These are phyloP conservation scores for Populus hybrid DNA, from an alignment of 441 rosid species.

Conservation along the genomic window DNA sequence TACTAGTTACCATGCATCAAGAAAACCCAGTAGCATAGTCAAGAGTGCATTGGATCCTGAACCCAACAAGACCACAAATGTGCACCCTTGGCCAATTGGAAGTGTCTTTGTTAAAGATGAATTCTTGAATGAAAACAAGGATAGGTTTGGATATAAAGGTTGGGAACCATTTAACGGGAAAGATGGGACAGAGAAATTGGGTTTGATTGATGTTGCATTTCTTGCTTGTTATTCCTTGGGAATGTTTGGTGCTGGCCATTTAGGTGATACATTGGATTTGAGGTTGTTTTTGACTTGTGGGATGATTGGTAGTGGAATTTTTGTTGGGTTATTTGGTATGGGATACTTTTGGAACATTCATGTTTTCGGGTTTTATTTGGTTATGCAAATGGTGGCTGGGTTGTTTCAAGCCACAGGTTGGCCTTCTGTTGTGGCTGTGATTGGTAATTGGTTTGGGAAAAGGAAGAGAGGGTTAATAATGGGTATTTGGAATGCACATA, in stretches of 20 bases:
- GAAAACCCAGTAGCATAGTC: conserved; percentile 90
- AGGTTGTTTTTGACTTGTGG: conserved; percentile 73
- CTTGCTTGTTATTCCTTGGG: conserved; percentile 86
- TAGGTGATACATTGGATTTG: conserved; percentile 84
- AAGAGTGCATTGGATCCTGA: conserved; percentile 72
- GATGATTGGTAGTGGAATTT: conserved; percentile 89
- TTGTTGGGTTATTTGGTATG: conserved; percentile 87
- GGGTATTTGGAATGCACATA: conserved; percentile 98
- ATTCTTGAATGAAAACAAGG: background rate
- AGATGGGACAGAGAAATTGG: conserved; percentile 64
- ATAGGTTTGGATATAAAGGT: conserved; percentile 31
- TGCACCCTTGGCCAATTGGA: conserved; percentile 61
- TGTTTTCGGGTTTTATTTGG: conserved; percentile 62
- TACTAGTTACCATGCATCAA: conserved; percentile 79
- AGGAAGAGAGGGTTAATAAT: conserved; percentile 92
- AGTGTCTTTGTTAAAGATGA: conserved; percentile 37
- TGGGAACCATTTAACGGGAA: conserved; percentile 78
- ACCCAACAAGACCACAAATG: background rate
- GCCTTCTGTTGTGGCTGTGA: conserved; percentile 98
- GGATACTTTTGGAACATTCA: conserved; percentile 83
- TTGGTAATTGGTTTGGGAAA: conserved; percentile 92
- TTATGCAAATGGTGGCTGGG: conserved; percentile 90
- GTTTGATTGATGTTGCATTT: conserved; percentile 86
- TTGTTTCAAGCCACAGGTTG: conserved; percentile 94
- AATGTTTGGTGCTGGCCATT: conserved; percentile 89